A percentile compares a stretch with the other conserved stretches of the same genome.
phyloP scores from a whole-genome alignment of 1,284 basidiomycete species.

The Pyrrhoderma noxium region DNA sequence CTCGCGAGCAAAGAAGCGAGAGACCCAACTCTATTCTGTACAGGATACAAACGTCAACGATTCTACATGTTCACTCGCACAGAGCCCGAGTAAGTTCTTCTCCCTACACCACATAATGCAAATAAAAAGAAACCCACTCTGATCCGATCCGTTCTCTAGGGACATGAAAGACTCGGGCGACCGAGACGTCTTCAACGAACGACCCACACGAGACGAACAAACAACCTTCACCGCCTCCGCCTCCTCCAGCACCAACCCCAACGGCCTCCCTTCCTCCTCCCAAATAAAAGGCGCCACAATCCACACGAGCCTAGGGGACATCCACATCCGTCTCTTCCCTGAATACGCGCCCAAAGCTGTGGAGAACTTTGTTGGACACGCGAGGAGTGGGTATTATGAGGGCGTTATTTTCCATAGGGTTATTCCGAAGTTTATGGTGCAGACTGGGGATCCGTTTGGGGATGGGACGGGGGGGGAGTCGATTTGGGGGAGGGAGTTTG shows the following conservation, averaged over 20 bases:
- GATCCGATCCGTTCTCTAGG: too few relatives aligned
- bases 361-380: slow-evolving; percentile 95
- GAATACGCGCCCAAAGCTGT: slow-evolving; percentile 90
- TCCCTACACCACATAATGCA: too few relatives aligned
- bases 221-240: slow-evolving; percentile 77
- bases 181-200: slow-evolving; percentile 97
- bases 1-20: slow-evolving; percentile 74
- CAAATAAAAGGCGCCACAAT: slow-evolving; percentile 79
- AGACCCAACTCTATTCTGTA: slow-evolving; percentile 91
- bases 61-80: slow-evolving; percentile 95
- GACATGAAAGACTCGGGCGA: slow-evolving; percentile 77
- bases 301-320: slow-evolving; percentile 94
- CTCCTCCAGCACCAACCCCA: slow-evolving; percentile 35
- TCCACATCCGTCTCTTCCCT: slow-evolving; percentile 87
- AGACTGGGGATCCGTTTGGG: slow-evolving; percentile 95
- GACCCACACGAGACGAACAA: slow-evolving; percentile 94
- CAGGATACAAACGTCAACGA: slow-evolving; percentile 88
- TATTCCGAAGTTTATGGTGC: slow-evolving; percentile 99
- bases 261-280: slow-evolving; percentile 58
- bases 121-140: too few relatives aligned
- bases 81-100: slow-evolving; percentile 73
- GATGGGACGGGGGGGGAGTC: slow-evolving; percentile 97
- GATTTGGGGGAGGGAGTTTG: slow-evolving; percentile 93
- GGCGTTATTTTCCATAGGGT: slow-evolving; percentile 95
- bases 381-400: slow-evolving; percentile 91